Base-by-base conservation (phyloP, 1,284 basidiomycete species). In the Prillingera fragicola region DNA sequence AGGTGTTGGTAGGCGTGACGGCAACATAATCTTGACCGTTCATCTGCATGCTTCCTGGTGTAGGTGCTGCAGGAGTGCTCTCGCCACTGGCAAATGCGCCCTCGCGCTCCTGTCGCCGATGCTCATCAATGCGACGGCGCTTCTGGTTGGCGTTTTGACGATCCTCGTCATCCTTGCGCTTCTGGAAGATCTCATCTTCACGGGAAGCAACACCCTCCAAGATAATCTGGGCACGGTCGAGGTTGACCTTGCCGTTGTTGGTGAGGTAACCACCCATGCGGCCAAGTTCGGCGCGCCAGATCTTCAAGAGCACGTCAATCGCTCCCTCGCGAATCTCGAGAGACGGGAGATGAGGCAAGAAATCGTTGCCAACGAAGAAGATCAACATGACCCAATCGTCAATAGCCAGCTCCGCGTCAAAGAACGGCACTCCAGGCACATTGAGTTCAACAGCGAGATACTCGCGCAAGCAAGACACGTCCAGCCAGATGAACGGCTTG, bases 281-380 rank as follows among this genome's bases (percentile, higher is more conserved):
- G 12, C 87, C 83, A 31, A 99, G 75, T 67, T 92, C 88, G 69
- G 78, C 77, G 73, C 88, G 90, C 95, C 95, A 99, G 47, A 98
- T 96, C 69, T 80, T 84, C 63, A 99, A 75, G 49, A 99, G 75
- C 41, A 85, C 91, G 75, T 98, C 95, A 75, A 99, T 96, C 23
- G 94, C 95, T 45, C 94, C 95, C 75, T 99, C 95, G 60, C 95
- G 82, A 67, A 99, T 98, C 77, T 99, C 95, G 75, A 99, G 81
- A 48, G 85, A 89, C 18, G 95, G 95, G 50, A 99, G 77, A 74
- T 99, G 95, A 14, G 95, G 95, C 64, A 99, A 77, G 77, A 99
- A 99, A 75, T 99, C 95, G 76, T 99, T 99, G 60, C 95, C 95
- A 64, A 99, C 94, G 71, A 99, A 97, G 80, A 99, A 97, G 63